These are phyloP conservation scores for Penicillium capsulatum DNA, from an alignment of 2,329 filamentous ascomycete genomes.

Conservation along the genomic window DNA sequence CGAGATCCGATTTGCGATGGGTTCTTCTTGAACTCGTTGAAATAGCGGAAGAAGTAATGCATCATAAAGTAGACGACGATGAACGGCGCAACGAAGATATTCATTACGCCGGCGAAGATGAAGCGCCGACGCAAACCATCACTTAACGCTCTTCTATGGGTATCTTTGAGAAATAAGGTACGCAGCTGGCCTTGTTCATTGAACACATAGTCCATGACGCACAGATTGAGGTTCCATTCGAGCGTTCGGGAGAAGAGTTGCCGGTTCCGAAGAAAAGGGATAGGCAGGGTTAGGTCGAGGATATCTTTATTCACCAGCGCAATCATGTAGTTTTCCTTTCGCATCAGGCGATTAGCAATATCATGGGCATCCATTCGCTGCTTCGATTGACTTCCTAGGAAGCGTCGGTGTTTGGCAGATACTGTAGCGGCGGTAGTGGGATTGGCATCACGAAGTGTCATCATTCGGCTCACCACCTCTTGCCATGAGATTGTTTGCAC, in stretches of 20 bases:
- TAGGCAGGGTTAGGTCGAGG: slow-evolving; percentile 75
- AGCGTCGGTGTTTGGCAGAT: slow-evolving; percentile 56
- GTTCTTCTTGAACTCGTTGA: slow-evolving; percentile 95
- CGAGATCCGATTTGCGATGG: slow-evolving; percentile 81
- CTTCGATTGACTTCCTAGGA: slow-evolving; percentile 79
- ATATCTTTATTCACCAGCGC: slow-evolving; percentile 97
- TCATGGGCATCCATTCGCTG: slow-evolving; percentile 93
- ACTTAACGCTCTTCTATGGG: slow-evolving; percentile 73
- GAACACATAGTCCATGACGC: slow-evolving; percentile 90
- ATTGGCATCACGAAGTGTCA: slow-evolving; percentile 78
- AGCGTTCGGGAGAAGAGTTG: slow-evolving; percentile 85
- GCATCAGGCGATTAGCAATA: slow-evolving; percentile 95
- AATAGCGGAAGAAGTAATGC: slow-evolving; percentile 91
- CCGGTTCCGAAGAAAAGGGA: slow-evolving; percentile 75
- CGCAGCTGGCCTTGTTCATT: slow-evolving; percentile 83
- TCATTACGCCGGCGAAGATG: slow-evolving; percentile 77
- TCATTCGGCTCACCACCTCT: slow-evolving; percentile 78
- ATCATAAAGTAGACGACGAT: slow-evolving; percentile 81
- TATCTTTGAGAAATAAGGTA: slow-evolving; percentile 78
- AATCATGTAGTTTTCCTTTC: slow-evolving; percentile 93
- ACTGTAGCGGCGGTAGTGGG: slow-evolving; percentile 69
- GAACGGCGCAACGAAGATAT: slow-evolving; percentile 80
- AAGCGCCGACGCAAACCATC: slow-evolving; percentile 73
- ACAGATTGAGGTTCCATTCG: slow-evolving; percentile 87
- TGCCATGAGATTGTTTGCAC: slow-evolving; percentile 96